A percentile compares a stretch with the other conserved stretches of the same genome.
Conservation (phyloP, 768 basidiomycete species). For the Austroboletus eburneus region DNA sequence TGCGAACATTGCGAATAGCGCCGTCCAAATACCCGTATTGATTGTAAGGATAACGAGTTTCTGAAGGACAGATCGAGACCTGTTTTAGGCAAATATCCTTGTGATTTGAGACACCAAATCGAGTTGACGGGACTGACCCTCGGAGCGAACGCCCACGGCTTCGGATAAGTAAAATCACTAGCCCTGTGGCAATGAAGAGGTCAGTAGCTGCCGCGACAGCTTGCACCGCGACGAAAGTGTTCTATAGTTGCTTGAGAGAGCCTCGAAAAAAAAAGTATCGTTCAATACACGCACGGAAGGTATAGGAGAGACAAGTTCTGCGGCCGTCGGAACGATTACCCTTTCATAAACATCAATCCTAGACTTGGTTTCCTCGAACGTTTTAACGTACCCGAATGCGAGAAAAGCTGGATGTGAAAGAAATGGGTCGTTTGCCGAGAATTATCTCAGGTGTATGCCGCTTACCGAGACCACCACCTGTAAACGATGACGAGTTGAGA, state of each 20-base stretch:
- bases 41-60: slow-evolving; percentile 8
- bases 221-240: background rate
- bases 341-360: background rate
- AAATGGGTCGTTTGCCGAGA: background rate
- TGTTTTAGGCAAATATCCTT: background rate
- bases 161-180: background rate
- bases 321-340: background rate
- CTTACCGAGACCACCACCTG: slow-evolving; percentile 7
- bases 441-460: background rate
- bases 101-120: background rate
- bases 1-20: slow-evolving; percentile 2
- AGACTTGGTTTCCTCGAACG: background rate
- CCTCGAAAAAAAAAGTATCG: background rate
- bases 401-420: slow-evolving; percentile 2
- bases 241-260: background rate
- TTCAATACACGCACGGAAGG: background rate
- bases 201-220: slow-evolving; percentile 1
- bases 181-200: background rate
- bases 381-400: background rate
- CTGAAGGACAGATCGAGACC: slow-evolving; percentile 3
- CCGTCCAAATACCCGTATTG: slow-evolving; percentile 14
- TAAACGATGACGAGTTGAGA: background rate
- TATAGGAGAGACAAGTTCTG: background rate
- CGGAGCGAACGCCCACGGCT: background rate
- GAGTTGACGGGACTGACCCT: background rate